A percentile compares a stretch with the other conserved stretches of the same genome.
Evolutionary conservation across 2,329 filamentous ascomycete species (phyloP).

Genomic region (Geosmithia putterillii): DNA sequence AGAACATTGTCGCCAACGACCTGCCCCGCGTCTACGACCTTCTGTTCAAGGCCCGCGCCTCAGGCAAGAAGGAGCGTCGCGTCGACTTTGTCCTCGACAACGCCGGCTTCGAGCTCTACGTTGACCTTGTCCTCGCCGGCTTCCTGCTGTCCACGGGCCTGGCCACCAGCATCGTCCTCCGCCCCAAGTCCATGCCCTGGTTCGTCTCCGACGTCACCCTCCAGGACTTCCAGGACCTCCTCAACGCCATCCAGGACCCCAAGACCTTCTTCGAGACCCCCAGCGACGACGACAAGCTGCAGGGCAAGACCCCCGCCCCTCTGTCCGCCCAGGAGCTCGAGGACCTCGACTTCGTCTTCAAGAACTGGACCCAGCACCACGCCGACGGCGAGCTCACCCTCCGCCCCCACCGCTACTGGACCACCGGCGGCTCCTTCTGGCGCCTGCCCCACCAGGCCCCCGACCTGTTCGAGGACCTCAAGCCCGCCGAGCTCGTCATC

Average conservation of each 20-base stretch:
- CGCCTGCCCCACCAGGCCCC: conserved; percentile 59
- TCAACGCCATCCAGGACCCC: conserved; percentile 68
- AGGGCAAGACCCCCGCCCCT: conserved; percentile 43
- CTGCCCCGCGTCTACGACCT: conserved; percentile 58
- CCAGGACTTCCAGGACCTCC: conserved; percentile 69
- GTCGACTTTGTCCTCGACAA: conserved; percentile 97
- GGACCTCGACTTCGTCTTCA: conserved; percentile 65
- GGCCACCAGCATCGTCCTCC: conserved; percentile 76
- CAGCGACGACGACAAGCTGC: conserved; percentile 51
- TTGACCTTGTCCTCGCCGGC: conserved; percentile 83
- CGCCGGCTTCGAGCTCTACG: conserved; percentile 92
- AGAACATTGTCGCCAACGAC: conserved; percentile 88
- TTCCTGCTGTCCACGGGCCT: conserved; percentile 78
- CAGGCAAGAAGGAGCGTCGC: conserved; percentile 54
- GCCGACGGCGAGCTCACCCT: conserved; percentile 74
- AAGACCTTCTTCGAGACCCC: conserved; percentile 66
- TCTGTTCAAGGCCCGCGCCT: conserved; percentile 51
- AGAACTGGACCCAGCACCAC: conserved; percentile 69
- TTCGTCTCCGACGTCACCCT: conserved; percentile 95
- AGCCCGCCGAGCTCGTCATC: conserved; percentile 74
- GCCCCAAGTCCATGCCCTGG: conserved; percentile 94
- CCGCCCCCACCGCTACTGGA: conserved; percentile 86
- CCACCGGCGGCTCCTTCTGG: conserved; percentile 78
- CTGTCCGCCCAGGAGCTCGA: conserved; percentile 55
- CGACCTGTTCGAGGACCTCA: conserved; percentile 62